Conservation (phyloP, 2,329 filamentous ascomycete genomes). For the Cytospora paraplurivora region DNA sequence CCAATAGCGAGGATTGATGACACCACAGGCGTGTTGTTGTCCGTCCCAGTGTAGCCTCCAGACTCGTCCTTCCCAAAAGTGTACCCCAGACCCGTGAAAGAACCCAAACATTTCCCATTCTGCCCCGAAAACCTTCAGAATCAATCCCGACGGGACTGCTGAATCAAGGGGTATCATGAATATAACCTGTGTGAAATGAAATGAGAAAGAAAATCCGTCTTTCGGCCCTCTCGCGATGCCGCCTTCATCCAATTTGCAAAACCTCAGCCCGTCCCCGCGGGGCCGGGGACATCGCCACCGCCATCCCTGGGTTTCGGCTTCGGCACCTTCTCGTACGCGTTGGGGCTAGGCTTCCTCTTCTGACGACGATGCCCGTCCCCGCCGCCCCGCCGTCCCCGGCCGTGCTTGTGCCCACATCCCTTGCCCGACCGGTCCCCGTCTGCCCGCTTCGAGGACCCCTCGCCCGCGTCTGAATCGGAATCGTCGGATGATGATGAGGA, state of each 20-base stretch:
- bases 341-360: slow-evolving; percentile 28
- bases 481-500: slow-evolving; percentile 45
- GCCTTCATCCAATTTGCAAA: neutral
- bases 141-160: neutral
- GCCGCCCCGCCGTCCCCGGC: slow-evolving; percentile 18
- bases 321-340: slow-evolving; percentile 29
- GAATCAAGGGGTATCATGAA: neutral
- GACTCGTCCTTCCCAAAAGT: neutral
- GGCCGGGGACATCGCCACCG: slow-evolving; percentile 18
- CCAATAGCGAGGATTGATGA: neutral
- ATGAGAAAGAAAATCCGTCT: neutral
- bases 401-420: slow-evolving; percentile 14
- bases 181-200: neutral
- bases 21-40: neutral
- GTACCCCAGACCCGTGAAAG: neutral
- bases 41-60: neutral
- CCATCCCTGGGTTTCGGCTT: slow-evolving; percentile 27
- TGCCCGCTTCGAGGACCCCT: slow-evolving; percentile 44
- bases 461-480: slow-evolving; percentile 40
- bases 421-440: slow-evolving; percentile 22
- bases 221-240: neutral
- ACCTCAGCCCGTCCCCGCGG: slow-evolving; percentile 9
- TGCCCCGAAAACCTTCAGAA: neutral
- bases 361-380: slow-evolving; percentile 6
- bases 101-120: neutral